Base-by-base conservation (phyloP, 345 rosid species). In the Ceriops tagal region DNA sequence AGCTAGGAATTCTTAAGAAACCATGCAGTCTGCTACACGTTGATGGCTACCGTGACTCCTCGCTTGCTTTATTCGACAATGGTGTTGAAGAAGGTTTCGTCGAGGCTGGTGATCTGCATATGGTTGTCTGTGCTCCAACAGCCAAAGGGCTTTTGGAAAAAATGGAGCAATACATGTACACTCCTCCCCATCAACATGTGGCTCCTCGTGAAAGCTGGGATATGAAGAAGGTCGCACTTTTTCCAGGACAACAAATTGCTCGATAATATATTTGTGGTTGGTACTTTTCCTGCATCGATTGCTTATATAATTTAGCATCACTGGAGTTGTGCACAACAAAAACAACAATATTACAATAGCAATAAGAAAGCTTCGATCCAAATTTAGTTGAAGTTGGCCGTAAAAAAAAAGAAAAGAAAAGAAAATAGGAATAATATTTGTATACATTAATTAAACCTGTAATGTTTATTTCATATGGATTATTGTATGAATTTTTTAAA, bases 131-230 rank as follows among this genome's bases (percentile, higher is more conserved):
- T 73, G 93, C 96, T 24, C 84, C 96, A 47, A 86, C 96, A 43
- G 93, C 96, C 61, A 83, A 84, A 79, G 95, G 89, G 78, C 97
- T 93, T 49, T 5, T 93, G 88, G 85, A 79, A 61, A 91, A 91
- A 73, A 84, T 93, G 96, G 98, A 91, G 98, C 34, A 31, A 31
- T 31, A 5, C 34, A 31, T 31, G 98, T 91, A 90, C 9, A 43
- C 79, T 63, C 95, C 96, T 64, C 79, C 81, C 53, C 97, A 93
- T 62, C 82, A 84, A 68, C 91, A 86, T 0, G 80, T 88, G 37
- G 93, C 98, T 68, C 74, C 96, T 39, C 93, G 77, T 19, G 97
- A 91, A 84, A 93, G 92, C 91, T 93, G 98, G 98, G 74, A 84
- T 62, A 83, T 78, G 88, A 83, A 86, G 73, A 81, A 90, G 66